A percentile compares a stretch with the other conserved stretches of the same genome.
These are phyloP conservation scores for Austroboletus festivus DNA, from an alignment of 768 basidiomycete genomes.

Conservation along the genomic window DNA sequence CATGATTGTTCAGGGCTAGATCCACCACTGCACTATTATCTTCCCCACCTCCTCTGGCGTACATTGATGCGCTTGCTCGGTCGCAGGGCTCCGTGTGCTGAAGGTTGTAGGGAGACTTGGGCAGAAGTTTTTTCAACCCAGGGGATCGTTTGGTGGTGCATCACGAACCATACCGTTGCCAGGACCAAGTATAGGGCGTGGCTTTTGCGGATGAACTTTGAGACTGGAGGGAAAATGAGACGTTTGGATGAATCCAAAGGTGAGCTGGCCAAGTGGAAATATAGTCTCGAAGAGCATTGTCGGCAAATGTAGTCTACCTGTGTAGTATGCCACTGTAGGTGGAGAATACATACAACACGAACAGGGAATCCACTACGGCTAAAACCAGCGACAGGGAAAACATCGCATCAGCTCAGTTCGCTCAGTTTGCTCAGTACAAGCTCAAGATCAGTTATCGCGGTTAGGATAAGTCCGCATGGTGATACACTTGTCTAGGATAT, in stretches of 20 bases:
- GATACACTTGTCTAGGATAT: too few relatives aligned
- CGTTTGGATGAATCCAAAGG: slow-evolving; percentile 51
- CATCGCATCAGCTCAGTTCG: too few relatives aligned
- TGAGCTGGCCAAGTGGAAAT: slow-evolving; percentile 41
- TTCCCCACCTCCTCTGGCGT: slow-evolving; percentile 54
- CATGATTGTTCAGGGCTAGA: slow-evolving; percentile 52
- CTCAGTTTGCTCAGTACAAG: too few relatives aligned
- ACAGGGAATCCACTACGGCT: too few relatives aligned
- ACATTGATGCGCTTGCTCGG: slow-evolving; percentile 47
- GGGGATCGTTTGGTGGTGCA: neutral
- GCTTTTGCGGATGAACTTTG: slow-evolving; percentile 20
- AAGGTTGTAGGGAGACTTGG: slow-evolving; percentile 43
- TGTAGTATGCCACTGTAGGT: too few relatives aligned
- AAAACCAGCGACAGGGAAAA: too few relatives aligned
- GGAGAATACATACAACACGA: too few relatives aligned
- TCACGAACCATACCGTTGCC: neutral
- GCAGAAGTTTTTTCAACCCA: neutral
- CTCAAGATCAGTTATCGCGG: too few relatives aligned
- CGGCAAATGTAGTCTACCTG: slow-evolving; percentile 3
- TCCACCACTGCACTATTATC: slow-evolving; percentile 57
- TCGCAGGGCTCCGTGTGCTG: slow-evolving; percentile 39
- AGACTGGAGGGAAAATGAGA: slow-evolving; percentile 40
- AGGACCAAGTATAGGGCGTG: neutral
- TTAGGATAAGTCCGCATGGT: too few relatives aligned
- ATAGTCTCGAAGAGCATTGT: slow-evolving; percentile 9